Percentiles rank a stretch among this genome's conserved stretches.
Evolutionary conservation across 2,329 filamentous ascomycete genomes (phyloP).

Genomic region (Fonsecaea monophora): DNA sequence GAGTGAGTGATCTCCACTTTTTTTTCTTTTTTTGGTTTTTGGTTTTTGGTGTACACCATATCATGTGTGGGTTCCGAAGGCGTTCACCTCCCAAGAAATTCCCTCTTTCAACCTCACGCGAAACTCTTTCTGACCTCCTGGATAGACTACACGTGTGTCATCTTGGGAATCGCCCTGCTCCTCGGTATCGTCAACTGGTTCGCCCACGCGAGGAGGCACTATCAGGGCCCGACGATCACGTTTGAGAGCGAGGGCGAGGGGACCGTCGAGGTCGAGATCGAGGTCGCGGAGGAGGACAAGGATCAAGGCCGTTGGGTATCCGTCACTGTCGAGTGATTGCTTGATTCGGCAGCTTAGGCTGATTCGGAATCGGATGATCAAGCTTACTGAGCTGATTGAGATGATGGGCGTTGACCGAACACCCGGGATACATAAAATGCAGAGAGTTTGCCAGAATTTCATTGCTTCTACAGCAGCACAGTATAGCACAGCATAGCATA

Average conservation of each 20-base stretch:
- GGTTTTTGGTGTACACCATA: not conserved
- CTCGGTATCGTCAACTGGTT: slow-evolving; percentile 26
- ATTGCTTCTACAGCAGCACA: too few species aligned
- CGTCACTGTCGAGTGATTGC: too few species aligned
- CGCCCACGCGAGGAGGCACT: slow-evolving; percentile 19
- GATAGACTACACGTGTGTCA: slow-evolving; percentile 26
- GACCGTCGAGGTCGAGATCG: not conserved
- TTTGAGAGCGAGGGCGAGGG: not conserved
- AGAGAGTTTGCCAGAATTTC: too few species aligned
- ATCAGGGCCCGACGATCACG: slow-evolving; percentile 23
- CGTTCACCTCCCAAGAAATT: not conserved
- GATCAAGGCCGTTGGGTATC: not conserved
- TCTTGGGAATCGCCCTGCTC: slow-evolving; percentile 20
- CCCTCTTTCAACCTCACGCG: not conserved
- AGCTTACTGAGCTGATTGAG: too few species aligned
- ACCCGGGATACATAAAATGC: too few species aligned
- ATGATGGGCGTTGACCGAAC: too few species aligned
- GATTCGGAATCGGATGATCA: too few species aligned
- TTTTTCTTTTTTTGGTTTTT: too few species aligned
- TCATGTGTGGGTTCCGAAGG: not conserved
- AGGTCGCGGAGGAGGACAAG: not conserved
- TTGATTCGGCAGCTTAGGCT: too few species aligned
- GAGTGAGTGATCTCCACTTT: slow-evolving; percentile 19
- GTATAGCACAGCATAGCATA: too few species aligned
- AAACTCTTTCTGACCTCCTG: not conserved